Evolutionary conservation across 2,329 filamentous ascomycete genomes (phyloP).

Genomic region (Ophiosphaerella narmari): DNA sequence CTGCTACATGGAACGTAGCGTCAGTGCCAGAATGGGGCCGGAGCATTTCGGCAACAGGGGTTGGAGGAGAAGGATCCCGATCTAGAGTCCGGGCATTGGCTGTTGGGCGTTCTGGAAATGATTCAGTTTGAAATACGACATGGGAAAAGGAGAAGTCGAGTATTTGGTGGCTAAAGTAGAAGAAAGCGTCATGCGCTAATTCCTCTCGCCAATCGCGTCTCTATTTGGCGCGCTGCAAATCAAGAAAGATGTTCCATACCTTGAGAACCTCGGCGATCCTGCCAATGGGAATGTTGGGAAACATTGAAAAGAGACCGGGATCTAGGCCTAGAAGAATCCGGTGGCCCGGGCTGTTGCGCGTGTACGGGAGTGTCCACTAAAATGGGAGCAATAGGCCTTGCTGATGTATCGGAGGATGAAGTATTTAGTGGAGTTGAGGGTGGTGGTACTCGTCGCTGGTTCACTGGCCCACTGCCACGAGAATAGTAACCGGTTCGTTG

Average conservation of each 20-base stretch:
- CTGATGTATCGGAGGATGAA: conserved; percentile 20
- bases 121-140: conserved; percentile 22
- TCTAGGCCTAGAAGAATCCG: conserved; percentile 15
- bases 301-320: conserved; percentile 30
- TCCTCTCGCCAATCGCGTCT: conserved; percentile 7
- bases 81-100: conserved; percentile 17
- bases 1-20: conserved; percentile 24
- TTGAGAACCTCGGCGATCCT: conserved; percentile 10
- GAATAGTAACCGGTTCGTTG: conserved; percentile 29
- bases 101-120: conserved; percentile 26
- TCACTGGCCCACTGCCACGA: conserved; percentile 23
- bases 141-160: conserved; percentile 4
- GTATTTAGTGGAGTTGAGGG: conserved; percentile 19
- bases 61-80: conserved; percentile 19
- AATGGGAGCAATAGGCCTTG: conserved; percentile 10
- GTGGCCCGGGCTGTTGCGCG: conserved; percentile 4
- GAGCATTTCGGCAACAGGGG: conserved; percentile 19
- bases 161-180: conserved; percentile 7
- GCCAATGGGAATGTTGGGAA: conserved; percentile 18
- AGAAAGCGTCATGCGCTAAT: conserved; percentile 11
- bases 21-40: conserved; percentile 20
- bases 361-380: conserved; percentile 10
- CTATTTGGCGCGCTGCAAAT: conserved; percentile 9
- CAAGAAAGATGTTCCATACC: conserved; percentile 19
- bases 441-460: conserved; percentile 20